These are phyloP conservation scores for Rhodotorula babjevae DNA, from an alignment of 768 basidiomycete species.

Conservation along the genomic window DNA sequence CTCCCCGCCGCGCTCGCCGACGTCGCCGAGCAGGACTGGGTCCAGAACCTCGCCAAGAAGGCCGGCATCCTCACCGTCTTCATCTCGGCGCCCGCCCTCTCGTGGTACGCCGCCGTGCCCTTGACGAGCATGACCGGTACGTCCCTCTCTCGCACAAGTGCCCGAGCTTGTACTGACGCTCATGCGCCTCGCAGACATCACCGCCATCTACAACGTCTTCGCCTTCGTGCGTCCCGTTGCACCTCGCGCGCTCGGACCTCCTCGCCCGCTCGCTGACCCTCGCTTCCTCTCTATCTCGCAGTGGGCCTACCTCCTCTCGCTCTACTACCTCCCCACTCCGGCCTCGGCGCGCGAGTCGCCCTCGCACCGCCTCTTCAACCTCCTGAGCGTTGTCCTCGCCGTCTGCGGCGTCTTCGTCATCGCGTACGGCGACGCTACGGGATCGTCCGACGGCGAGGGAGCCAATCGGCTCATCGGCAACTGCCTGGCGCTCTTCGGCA, in stretches of 20 bases:
- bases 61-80: constrained; percentile 53
- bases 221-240: constrained; percentile 30
- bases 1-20: neutral
- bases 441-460: constrained; percentile 12
- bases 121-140: constrained; percentile 65
- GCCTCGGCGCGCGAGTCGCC: constrained; percentile 36
- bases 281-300: constrained; percentile 78
- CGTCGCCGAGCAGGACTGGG: neutral
- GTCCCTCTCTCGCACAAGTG: constrained; percentile 60
- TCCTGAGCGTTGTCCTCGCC: constrained; percentile 71
- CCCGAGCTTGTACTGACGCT: neutral
- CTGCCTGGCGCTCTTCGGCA: constrained; percentile 30
- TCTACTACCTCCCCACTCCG: constrained; percentile 47
- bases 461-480: constrained; percentile 31
- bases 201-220: constrained; percentile 37
- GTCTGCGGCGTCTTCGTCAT: constrained; percentile 74
- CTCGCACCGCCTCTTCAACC: constrained; percentile 56
- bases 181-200: constrained; percentile 26
- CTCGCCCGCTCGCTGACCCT: constrained; percentile 45
- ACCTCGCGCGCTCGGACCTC: neutral
- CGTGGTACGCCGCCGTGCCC: constrained; percentile 39
- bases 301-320: constrained; percentile 82
- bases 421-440: constrained; percentile 59
- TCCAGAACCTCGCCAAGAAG: constrained; percentile 2
- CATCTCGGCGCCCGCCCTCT: constrained; percentile 54